Conservation (phyloP, 306 rosid species). For the Corylus heterophylla region DNA sequence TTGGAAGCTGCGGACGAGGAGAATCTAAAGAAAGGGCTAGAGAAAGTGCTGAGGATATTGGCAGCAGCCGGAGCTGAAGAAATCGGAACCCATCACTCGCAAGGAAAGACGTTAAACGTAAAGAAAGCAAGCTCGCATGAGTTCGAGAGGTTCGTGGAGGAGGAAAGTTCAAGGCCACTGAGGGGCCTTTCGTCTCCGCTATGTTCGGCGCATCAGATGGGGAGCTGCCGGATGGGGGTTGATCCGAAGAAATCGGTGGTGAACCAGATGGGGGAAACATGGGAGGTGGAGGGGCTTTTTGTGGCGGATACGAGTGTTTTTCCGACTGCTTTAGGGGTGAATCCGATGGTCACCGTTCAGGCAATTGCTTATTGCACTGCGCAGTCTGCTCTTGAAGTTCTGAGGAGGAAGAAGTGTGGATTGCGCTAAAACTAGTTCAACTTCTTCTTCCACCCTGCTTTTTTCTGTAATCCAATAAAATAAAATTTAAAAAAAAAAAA, state of each 20-base stretch:
- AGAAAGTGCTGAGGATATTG: conserved; percentile 63
- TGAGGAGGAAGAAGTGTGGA: conserved; percentile 46
- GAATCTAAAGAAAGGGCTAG: conserved; percentile 57
- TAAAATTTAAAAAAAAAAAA: too few relatives aligned
- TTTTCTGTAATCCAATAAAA: not conserved
- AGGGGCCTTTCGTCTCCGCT: conserved; percentile 48
- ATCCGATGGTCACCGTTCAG: conserved; percentile 86
- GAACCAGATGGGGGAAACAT: conserved; percentile 69
- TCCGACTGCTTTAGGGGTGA: conserved; percentile 82
- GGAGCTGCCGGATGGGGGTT: conserved; percentile 77
- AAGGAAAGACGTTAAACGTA: conserved; percentile 57
- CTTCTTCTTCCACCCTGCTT: not conserved
- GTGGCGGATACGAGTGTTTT: conserved; percentile 81
- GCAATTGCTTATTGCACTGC: conserved; percentile 86
- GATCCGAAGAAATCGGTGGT: conserved; percentile 56
- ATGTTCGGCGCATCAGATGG: conserved; percentile 90
- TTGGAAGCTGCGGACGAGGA: conserved; percentile 49
- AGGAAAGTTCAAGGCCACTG: conserved; percentile 69
- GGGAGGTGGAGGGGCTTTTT: conserved; percentile 79
- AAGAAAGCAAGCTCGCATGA: conserved; percentile 50
- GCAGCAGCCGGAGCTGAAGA: conserved; percentile 92
- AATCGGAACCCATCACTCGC: conserved; percentile 70
- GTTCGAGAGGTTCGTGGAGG: conserved; percentile 65
- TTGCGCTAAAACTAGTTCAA: not conserved
- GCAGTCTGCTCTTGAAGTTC: conserved; percentile 66